A percentile compares a stretch with the other conserved stretches of the same genome.
Conservation (phyloP, 306 rosid species). For the Fragaria nilgerrensis region DNA sequence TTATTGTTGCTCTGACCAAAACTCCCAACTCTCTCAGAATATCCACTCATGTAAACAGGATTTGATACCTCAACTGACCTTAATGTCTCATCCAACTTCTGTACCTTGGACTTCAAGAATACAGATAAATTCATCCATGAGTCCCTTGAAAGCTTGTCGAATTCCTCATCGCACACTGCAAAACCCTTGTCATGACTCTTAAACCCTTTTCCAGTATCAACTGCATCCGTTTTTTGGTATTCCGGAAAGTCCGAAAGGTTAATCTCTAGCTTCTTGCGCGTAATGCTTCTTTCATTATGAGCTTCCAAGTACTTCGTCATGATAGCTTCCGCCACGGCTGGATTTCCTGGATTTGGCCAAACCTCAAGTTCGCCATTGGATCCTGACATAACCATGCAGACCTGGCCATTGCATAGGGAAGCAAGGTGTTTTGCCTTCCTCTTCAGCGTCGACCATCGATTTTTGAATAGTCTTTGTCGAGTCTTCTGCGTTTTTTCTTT, state of each 20-base stretch:
- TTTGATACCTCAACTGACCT: background rate
- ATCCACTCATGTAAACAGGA: background rate
- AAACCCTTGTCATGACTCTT: background rate
- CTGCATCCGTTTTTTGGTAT: background rate
- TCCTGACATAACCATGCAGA: background rate
- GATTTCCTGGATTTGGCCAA: background rate
- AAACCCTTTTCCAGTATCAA: background rate
- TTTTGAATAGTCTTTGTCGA: background rate
- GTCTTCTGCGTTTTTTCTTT: background rate
- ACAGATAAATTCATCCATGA: background rate
- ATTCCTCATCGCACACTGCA: background rate
- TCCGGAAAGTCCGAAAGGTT: background rate
- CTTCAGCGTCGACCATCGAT: background rate
- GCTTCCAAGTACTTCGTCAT: background rate
- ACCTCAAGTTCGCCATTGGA: background rate
- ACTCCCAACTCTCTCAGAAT: background rate
- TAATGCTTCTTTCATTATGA: background rate
- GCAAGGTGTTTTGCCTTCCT: background rate
- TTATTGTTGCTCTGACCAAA: background rate
- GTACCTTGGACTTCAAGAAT: background rate
- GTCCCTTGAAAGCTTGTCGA: background rate
- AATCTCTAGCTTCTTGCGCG: background rate
- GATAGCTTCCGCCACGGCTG: background rate
- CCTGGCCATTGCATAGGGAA: slow-evolving; percentile 1
- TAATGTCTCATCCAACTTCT: background rate